Base-by-base conservation (phyloP, 2,329 filamentous ascomycete species). In the Fusarium anguioides region DNA sequence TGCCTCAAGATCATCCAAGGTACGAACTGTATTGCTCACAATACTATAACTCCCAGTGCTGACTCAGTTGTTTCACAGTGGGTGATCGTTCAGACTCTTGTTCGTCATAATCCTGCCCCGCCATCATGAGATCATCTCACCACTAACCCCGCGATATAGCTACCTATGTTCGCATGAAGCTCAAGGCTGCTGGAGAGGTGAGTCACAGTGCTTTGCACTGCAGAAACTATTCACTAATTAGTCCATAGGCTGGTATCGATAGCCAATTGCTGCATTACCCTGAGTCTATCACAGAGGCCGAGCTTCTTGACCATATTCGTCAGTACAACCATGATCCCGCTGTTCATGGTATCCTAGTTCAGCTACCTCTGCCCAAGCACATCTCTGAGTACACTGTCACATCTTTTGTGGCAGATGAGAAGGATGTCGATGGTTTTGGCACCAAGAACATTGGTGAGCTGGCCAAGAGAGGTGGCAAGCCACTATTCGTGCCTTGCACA, bases 81-180 rank as follows among this genome's bases (percentile, higher is more conserved):
- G 96, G 94, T 77, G 91, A 94, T 79, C 90, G 96, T 74, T 93
- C 92, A 70, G 96, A 99, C 82, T 97, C 94, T 35, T 91, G 92
- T 96, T 66, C 49, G 78, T 77, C 64, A 65, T 53, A 55, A 45
- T 64, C 53, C 46, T 71, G 54, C 65, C 64, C 70, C 67, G 64
- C 66, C 59, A 70, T 64, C 58, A 36, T 64, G 45, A 64, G 48
- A 49, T 55, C 41, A 65, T 55, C 41, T 57, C 39, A 57, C 56
- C 56, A 66, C 66, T 66, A 54, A 69, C 57, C 27, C 52, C 72
- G 66, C 59, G 66, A 50, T 63, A 21, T 75, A 95, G 92, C 90
- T 75, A 98, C 95, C 50, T 99, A 99, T 91, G 95, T 99, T 81
- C 94, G 94, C 82, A 99, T 99, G 96, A 99, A 99, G 84, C 83